Evolutionary conservation across 176 grass and related monocot genomes (phyloP).

Genomic region (Rhynchospora breviuscula): DNA sequence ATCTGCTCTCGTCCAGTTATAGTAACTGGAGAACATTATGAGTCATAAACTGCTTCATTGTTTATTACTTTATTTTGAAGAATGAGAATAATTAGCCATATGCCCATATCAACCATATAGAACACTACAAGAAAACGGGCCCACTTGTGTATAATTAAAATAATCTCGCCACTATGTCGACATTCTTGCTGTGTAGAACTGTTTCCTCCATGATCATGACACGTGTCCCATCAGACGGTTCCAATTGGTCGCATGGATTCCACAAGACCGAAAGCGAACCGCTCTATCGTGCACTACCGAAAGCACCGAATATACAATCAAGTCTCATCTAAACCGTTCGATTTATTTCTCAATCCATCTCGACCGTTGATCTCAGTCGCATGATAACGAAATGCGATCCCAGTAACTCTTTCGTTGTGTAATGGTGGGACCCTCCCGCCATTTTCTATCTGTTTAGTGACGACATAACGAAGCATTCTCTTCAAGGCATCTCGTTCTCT

Average conservation of each 20-base stretch:
- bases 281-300: not conserved
- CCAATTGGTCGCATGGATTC: not conserved
- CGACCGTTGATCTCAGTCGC: not conserved
- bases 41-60: not conserved
- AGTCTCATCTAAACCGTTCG: not conserved
- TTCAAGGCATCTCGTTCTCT: not conserved
- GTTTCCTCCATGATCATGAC: not conserved
- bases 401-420: not conserved
- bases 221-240: slow-evolving; percentile 4
- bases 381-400: not conserved
- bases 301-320: not conserved
- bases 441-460: not conserved
- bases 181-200: not conserved
- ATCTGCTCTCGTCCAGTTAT: not conserved
- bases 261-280: not conserved
- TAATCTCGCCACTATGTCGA: slow-evolving; percentile 13
- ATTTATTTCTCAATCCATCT: not conserved
- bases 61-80: too few species aligned
- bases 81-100: too few species aligned
- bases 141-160: not conserved
- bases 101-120: too few species aligned
- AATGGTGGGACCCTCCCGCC: not conserved
- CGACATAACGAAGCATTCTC: slow-evolving; percentile 2
- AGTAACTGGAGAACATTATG: not conserved
- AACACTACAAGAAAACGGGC: not conserved